Base-by-base conservation (phyloP, 805 yeast species). In the Starmerella potacharoeniae region DNA sequence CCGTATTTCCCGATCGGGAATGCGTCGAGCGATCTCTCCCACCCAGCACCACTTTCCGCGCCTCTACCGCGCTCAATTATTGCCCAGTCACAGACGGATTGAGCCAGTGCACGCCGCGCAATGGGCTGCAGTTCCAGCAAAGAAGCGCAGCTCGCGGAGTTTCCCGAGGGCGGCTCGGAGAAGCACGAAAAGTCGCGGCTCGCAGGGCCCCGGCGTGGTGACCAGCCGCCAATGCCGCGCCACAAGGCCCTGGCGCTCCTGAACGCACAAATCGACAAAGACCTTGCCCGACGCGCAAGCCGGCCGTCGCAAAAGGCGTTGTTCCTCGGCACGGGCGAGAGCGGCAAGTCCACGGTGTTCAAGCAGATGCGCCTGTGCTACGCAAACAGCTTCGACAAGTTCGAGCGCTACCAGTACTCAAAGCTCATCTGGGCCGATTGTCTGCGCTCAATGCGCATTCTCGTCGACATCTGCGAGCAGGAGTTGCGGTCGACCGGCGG, bases 361-460 rank as follows among this genome's bases (percentile, higher is more conserved):
- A 86, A 84, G 67, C 95, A 85, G 68, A 86, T 86, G 81, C 80
- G 85, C 62, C 74, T 93, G 16, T 69, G 89, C 43, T 97, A 93
- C 67, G 85, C 87, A 57, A 83, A 85, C 45, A 95, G 95, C 2
- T 93, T 91, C 71, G 74, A 85, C 1, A 78, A 77, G 50, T 84
- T 81, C 59, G 97, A 93, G 68, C 75, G 95, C 52, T 64, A 74
- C 45, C 90, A 86, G 66, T 93, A 89, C 68, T 69, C 85, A 2
- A 89, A 88, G 61, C 86, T 91, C 17, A 87, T 93, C 28, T 93
- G 97, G 96, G 85, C 85, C 13, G 97, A 91, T 69, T 80, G 93
- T 1, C 80, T 90, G 50, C 88, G 86, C 61, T 78, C 87, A 40
- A 88, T 90, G 93, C 82, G 84, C 65, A 76, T 77, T 29, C 71